Evolutionary conservation across 768 basidiomycete genomes (phyloP).

Genomic region (Porphyrellus cyaneotinctus): DNA sequence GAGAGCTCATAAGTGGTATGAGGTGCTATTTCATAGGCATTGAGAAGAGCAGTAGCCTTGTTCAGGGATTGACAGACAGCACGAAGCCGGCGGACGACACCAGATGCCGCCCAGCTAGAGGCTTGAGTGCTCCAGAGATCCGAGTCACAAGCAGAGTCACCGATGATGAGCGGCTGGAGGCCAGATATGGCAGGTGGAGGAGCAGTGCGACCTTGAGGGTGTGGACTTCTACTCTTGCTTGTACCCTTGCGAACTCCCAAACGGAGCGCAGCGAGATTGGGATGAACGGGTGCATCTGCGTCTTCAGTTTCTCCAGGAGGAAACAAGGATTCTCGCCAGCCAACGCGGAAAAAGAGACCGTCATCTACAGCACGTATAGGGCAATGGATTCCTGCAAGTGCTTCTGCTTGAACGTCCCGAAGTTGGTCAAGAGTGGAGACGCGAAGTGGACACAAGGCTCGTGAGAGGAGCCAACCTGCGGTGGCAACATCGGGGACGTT

Average conservation of each 20-base stretch:
- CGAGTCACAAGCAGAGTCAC: constrained; percentile 65
- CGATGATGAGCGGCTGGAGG: constrained; percentile 68
- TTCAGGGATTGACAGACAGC: constrained; percentile 69
- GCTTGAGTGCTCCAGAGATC: constrained; percentile 57
- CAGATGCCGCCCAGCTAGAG: constrained; percentile 59
- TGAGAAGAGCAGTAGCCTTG: constrained; percentile 57
- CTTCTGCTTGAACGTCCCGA: constrained; percentile 53
- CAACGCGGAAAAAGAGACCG: constrained; percentile 59
- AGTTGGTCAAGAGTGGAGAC: constrained; percentile 58
- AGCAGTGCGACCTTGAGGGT: constrained; percentile 16
- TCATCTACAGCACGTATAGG: constrained; percentile 61
- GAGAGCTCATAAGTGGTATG: constrained; percentile 64
- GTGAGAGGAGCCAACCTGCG: constrained; percentile 65
- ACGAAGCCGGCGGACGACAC: constrained; percentile 62
- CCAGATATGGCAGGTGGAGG: constrained; percentile 17
- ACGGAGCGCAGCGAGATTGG: constrained; percentile 19
- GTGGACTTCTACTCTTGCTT: constrained; percentile 27
- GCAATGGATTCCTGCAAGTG: constrained; percentile 50
- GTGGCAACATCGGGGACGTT: constrained; percentile 55
- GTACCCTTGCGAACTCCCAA: constrained; percentile 23
- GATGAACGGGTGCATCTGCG: constrained; percentile 6
- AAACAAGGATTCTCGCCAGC: constrained; percentile 50
- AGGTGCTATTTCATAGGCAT: constrained; percentile 66
- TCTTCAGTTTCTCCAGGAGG: constrained; percentile 28
- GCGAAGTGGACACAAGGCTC: constrained; percentile 54